Evolutionary conservation across 208 protist genomes (phyloP), one percentile per base, ranked within the genome.

Genomic region (Acanthamoeba pearcei): DNA sequence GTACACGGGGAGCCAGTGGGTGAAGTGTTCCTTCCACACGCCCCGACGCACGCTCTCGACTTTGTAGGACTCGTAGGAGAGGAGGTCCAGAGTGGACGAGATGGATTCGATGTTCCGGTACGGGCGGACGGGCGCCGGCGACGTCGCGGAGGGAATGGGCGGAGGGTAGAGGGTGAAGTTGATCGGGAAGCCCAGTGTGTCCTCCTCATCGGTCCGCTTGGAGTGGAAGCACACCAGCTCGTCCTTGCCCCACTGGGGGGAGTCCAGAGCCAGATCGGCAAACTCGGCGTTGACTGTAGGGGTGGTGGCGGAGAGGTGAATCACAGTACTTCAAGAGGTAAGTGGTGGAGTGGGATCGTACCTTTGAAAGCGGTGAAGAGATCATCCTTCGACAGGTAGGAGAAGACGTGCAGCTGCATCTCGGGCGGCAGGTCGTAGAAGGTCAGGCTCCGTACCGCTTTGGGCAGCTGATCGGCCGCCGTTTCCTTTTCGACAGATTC

Each of bases 21-120:
- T 62, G 57, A 90, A 90, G 57, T 53, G 83, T 10, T 90, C 57
- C 55, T 90, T 90, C 83, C 83, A 90, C 15, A 68, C 83, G 32
- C 55, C 68, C 5, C 57, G n/a, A 2, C 83, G 6, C n/a, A 90
- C 83, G 49, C 83, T 68, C 51, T 90, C 83, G 32, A 70, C 9
- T 17, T 90, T 46, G 83, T 32, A 83, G 5, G 76, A 83, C 22
- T 83, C 42, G 76, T 83, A 83, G 17, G 76, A 83, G 76, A 83
- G 76, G 12, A 83, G 24, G 42, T 83, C 76, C 42, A 83, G 76
- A 13, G 76, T 49, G 4, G 76, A 83, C 46, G 76, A 83, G 35
- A 83, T 83, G 8, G 76, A 83, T 15, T 83, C 42, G 3, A 83
- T 83, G 42, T 83, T 83, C 8, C 24, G 62, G 62, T n/a, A 24